Evolutionary conservation across 345 rosid genomes (phyloP), one percentile per base, ranked within the genome.

Genomic region (Brassica juncea): DNA sequence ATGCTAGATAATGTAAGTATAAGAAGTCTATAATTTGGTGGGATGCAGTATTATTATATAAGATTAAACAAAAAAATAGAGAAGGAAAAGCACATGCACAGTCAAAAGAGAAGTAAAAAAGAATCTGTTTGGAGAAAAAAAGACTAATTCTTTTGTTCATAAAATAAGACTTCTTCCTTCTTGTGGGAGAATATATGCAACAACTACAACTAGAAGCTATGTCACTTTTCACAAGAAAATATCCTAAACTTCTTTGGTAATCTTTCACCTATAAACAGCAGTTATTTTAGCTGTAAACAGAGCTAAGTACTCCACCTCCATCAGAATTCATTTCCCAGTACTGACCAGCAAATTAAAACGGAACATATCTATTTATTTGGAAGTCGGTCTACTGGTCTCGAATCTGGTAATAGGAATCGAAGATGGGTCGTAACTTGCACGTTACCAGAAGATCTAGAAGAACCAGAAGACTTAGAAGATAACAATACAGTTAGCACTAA

Each of bases 141-240:
- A 63, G 66, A 74, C 74, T 19, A 19, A n/a, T n/a, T n/a, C n/a
- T n/a, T n/a, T n/a, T n/a, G n/a, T n/a, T n/a, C n/a, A n/a, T n/a
- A 19, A 19, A 71, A 30, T 4, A 67, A 49, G 78, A 35, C 6
- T 61, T 73, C 66, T 58, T 39, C 49, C n/a, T 10, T 42, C 49
- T 73, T 52, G 70, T 79, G 79, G 82, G 11, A 11, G 79, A 74
- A 80, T 80, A 73, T 74, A 80, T 80, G 74, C 79, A 68, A 52
- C 75, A 49, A 34, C 78, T 73, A 62, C 47, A 42, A 42, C 49
- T 42, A 42, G 49, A 74, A 74, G 66, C 75, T 21, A 65, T 8
- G 60, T 35, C n/a, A 52, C 71, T 68, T 74, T 69, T 69, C 60
- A 28, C 62, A 35, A 32, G 32, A 66, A 74, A 37, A 37, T 69